Base-by-base conservation (phyloP, 257 asterid species). In the Salvia splendens region DNA sequence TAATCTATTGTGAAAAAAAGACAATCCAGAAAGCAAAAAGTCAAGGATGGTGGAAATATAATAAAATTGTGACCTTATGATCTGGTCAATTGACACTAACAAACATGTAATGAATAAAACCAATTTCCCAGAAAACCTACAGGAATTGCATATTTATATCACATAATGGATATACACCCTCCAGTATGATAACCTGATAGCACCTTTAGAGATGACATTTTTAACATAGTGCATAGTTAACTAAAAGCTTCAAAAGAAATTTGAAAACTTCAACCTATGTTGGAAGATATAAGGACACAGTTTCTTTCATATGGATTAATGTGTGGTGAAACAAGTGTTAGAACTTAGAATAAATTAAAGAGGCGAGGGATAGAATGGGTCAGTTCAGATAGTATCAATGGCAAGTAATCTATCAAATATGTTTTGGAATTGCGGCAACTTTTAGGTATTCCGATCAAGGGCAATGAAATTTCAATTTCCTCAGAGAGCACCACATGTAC, bases 171-270 rank as follows among this genome's bases (percentile, higher is more conserved):
- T 24, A 24, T 24, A 24, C 2, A 24, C 30, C 30, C 0, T 3
- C 30, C 30, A 24, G 30, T 24, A 24, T 24, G 30, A 24, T 24
- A 56, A 56, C 62, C 38, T 35, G 5, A 35, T 35, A 24, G 30
- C 30, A 24, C 30, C 30, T 24, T 24, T 0, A 24, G 30, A 24
- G 30, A 35, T 3, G 40, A 35, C 40, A 35, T 35, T 35, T 35
- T 35, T 35, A 3, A 35, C 40, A 35, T 35, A 4, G 7, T 35
- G 0, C 40, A 55, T 20, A 56, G 6, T 56, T 56, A 56, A 33
- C 7, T 33, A 56, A 32, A 56, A 30, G 62, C 62, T 56, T 56
- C 43, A 56, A 45, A 56, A 56, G 62, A 3, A 35, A 35, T 6
- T 35, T 35, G 3, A 24, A 35, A 12, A 54, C 24, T 30, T 56